Evolutionary conservation across 306 rosid genomes (phyloP), one percentile per base, ranked within the genome.

Genomic region (Heteromeles arbutifolia): DNA sequence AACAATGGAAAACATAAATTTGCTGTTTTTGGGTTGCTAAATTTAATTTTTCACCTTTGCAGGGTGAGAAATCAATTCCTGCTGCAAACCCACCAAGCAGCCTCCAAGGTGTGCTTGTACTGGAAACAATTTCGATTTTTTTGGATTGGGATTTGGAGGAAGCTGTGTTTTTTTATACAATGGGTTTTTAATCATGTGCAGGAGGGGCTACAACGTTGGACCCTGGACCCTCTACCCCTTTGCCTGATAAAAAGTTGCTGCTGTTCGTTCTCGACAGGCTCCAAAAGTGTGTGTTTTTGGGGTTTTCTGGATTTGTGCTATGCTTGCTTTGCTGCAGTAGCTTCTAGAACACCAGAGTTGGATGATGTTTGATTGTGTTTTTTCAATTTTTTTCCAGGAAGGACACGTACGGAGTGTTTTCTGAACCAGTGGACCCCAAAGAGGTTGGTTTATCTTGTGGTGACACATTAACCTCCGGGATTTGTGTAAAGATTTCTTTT

Each of bases 371-470:
- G 64, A 50, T 15, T 50, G 8, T 50, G 18, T 50, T 50, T 48
- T 84, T 59, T 72, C 34, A 3, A 11, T 22, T 63, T 43, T 68
- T 73, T 78, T 73, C 57, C 88, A 89, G 94, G 88, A 89, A 89
- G 91, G 94, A 89, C 79, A 74, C 86, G 32, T 85, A 87, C 61
- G 87, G 87, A 56, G 94, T 89, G 79, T 89, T 85, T 75, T 85
- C 94, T 24, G 91, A 89, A 59, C 88, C 94, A 3, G 91, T 87
- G 79, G 94, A 87, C 85, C 94, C 91, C 8, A 65, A 80, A 8
- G 91, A 89, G 94, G 94, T 89, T 77, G 74, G 88, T 80, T 81
- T 74, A 63, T 72, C 26, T 52, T 8, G 62, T 82, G 84, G 76
- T 69, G 82, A 62, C 45, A 75, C 76, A 56, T 70, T 74, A 41